These are phyloP conservation scores for Entrophospora sp. DNA, from an alignment of 192 early-diverging fungal genomes.

Conservation along the genomic window DNA sequence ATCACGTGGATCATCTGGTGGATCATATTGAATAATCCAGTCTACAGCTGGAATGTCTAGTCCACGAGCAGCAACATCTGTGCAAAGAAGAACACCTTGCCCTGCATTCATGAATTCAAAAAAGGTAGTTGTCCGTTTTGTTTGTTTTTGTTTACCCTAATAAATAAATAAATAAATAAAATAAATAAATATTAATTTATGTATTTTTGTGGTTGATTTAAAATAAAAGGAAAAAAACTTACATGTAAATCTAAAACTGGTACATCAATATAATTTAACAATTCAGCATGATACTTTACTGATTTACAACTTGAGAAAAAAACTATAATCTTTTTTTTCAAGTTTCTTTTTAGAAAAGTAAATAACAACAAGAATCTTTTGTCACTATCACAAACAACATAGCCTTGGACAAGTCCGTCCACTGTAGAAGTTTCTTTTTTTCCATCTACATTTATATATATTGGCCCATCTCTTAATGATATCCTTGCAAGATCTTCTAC, in stretches of 20 bases:
- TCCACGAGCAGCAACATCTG: constrained; percentile 96
- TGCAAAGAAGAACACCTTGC: constrained; percentile 88
- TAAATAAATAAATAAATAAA: not conserved
- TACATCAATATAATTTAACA: constrained; percentile 98
- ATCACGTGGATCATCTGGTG: constrained; percentile 98
- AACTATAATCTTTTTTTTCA: constrained; percentile 97
- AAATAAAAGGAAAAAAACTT: constrained; percentile 24
- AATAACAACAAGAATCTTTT: constrained; percentile 93
- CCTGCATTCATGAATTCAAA: constrained; percentile 98
- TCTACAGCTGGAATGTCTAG: constrained; percentile 97
- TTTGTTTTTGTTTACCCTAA: constrained; percentile 90
- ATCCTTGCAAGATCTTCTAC: constrained; percentile 96
- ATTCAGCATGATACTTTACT: constrained; percentile 95
- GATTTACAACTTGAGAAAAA: constrained; percentile 97
- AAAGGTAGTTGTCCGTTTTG: constrained; percentile 97
- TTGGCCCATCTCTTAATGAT: constrained; percentile 90
- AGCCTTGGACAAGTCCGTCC: constrained; percentile 95
- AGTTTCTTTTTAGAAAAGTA: constrained; percentile 95
- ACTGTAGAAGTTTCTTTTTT: constrained; percentile 91
- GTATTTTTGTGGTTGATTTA: no score
- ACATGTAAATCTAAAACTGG: constrained; percentile 96
- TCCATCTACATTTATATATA: constrained; percentile 99
- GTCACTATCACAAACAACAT: constrained; percentile 89
- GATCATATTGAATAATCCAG: constrained; percentile 99
- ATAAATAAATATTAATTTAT: not conserved